Conservation (phyloP, 331 rosid species). For the Rosa hybrid region DNA sequence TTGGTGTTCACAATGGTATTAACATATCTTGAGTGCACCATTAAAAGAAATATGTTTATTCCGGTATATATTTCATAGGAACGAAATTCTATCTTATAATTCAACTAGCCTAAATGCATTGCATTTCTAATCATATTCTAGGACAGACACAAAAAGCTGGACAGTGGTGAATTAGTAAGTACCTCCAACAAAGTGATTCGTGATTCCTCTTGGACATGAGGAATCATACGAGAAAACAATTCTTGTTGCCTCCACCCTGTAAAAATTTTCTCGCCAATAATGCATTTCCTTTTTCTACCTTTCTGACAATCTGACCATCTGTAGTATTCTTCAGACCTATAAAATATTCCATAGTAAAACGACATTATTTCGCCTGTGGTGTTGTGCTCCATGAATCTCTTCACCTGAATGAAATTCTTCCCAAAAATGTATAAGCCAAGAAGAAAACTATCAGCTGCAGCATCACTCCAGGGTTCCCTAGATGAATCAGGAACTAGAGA, state of each 20-base stretch:
- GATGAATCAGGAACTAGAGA: constrained; percentile 40
- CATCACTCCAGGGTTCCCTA: constrained; percentile 55
- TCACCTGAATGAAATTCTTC: constrained; percentile 58
- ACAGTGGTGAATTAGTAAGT: constrained; percentile 28
- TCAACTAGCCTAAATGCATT: background rate
- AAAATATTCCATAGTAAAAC: constrained; percentile 77
- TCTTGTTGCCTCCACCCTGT: constrained; percentile 66
- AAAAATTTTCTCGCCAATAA: constrained; percentile 59
- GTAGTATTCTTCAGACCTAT: constrained; percentile 52
- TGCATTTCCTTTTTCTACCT: constrained; percentile 54
- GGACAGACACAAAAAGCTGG: constrained; percentile 13
- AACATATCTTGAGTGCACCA: background rate
- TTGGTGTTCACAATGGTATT: constrained; percentile 3
- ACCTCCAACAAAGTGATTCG: constrained; percentile 61
- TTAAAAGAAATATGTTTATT: background rate
- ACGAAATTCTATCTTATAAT: background rate
- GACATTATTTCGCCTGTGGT: constrained; percentile 58
- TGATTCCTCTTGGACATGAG: constrained; percentile 50
- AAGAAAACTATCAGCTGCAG: constrained; percentile 58
- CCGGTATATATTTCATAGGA: constrained; percentile 2
- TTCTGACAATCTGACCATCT: constrained; percentile 77
- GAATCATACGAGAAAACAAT: constrained; percentile 61
- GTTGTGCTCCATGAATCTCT: constrained; percentile 58
- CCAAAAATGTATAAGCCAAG: constrained; percentile 80
- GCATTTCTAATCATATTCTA: background rate